Conservation (phyloP, 1,139 yeast species). For the Ogataea hybrid region DNA sequence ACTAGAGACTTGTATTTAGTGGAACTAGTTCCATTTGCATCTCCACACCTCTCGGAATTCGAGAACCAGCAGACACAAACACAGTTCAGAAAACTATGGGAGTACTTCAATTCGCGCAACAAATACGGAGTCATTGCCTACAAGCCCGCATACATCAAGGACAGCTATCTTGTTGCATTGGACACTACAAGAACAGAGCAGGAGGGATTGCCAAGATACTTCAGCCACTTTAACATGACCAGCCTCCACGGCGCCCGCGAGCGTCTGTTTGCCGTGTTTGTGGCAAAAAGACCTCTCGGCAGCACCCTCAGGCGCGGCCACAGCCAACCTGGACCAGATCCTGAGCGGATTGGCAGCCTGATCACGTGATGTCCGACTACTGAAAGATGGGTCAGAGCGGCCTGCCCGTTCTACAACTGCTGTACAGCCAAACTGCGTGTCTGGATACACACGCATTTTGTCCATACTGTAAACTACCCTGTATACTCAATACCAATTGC, state of each 20-base stretch:
- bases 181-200: slow-evolving; percentile 25
- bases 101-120: slow-evolving; percentile 46
- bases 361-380: not conserved
- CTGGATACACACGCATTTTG: not conserved
- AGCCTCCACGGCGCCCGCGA: slow-evolving; percentile 8
- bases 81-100: slow-evolving; percentile 48
- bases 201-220: slow-evolving; percentile 17
- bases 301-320: slow-evolving; percentile 3
- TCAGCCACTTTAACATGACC: slow-evolving; percentile 14
- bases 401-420: not conserved
- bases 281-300: slow-evolving; percentile 16
- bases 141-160: slow-evolving; percentile 53
- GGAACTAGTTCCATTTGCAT: slow-evolving; percentile 35
- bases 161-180: slow-evolving; percentile 57
- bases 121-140: slow-evolving; percentile 61
- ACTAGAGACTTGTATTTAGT: slow-evolving; percentile 54
- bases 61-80: slow-evolving; percentile 26
- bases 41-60: slow-evolving; percentile 16
- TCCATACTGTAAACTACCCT: slow-evolving; percentile 10
- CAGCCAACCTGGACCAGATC: slow-evolving; percentile 11
- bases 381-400: no score
- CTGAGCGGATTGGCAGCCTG: slow-evolving; percentile 13
- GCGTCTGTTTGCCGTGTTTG: slow-evolving; percentile 18
- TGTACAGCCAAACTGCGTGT: not conserved
- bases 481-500: slow-evolving; percentile 16